Percentiles rank a stretch among this genome's conserved stretches.
Conservation (phyloP, 495 filamentous ascomycete genomes). For the Penicillium psychrofluorescens region DNA sequence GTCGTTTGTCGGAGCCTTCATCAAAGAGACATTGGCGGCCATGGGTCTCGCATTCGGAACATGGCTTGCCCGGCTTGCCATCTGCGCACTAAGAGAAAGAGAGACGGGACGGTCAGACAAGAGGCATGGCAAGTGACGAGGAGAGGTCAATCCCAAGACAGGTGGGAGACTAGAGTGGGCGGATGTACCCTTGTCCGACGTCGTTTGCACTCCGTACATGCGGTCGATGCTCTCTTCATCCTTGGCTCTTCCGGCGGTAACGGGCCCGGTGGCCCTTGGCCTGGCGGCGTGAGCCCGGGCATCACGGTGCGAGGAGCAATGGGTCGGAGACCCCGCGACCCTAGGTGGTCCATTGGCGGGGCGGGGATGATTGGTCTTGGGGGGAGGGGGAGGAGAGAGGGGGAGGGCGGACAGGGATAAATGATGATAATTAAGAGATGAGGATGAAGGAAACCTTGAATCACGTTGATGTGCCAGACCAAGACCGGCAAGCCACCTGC, state of each 20-base stretch:
- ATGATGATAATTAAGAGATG: too few species aligned
- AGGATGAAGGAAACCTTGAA: too few species aligned
- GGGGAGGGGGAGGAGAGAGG: not conserved
- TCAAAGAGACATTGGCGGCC: conserved; percentile 31
- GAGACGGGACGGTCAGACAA: conserved; percentile 1
- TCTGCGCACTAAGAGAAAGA: not conserved
- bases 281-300: not conserved
- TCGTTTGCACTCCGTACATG: conserved; percentile 35
- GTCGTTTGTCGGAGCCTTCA: conserved; percentile 31
- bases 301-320: conserved; percentile 26
- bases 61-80: conserved; percentile 21
- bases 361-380: too few species aligned
- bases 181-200: conserved; percentile 34
- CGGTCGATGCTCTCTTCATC: conserved; percentile 33
- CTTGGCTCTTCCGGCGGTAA: conserved; percentile 22
- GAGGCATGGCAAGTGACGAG: not conserved
- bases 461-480: too few species aligned
- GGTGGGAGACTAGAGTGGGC: not conserved
- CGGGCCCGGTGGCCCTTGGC: not conserved
- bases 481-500: too few species aligned
- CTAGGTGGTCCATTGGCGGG: conserved; percentile 9
- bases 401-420: too few species aligned
- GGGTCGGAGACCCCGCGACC: conserved; percentile 20
- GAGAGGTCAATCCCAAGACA: too few species aligned
- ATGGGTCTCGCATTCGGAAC: conserved; percentile 29